A percentile compares a stretch with the other conserved stretches of the same genome.
Evolutionary conservation across 305 asterid species (phyloP).

Genomic region (Stenogyne calaminthoides): DNA sequence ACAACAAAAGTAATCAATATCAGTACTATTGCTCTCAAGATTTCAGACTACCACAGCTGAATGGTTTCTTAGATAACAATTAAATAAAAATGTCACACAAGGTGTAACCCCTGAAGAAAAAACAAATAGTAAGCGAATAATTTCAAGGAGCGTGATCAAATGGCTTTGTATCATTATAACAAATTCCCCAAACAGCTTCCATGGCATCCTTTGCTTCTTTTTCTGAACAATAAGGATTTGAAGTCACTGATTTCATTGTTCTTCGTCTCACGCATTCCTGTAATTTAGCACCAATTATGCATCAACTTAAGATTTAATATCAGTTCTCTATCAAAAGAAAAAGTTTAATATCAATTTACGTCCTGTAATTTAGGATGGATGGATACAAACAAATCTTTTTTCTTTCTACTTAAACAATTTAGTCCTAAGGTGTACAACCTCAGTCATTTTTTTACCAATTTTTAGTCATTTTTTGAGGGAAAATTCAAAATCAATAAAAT

Average conservation of each 20-base stretch:
- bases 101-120: not conserved
- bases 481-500: too few species aligned
- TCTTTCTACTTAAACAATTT: too few species aligned
- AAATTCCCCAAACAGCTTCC: conserved; percentile 88
- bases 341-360: too few species aligned
- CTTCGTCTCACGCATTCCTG: conserved; percentile 84
- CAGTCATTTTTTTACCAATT: too few species aligned
- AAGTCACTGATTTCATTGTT: conserved; percentile 58
- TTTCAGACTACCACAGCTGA: not conserved
- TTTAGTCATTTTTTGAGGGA: too few species aligned
- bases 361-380: too few species aligned
- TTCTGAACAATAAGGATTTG: conserved; percentile 66
- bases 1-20: too few species aligned
- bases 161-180: conserved; percentile 88
- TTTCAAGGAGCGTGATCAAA: conserved; percentile 85
- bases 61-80: not conserved
- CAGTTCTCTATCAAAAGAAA: too few species aligned
- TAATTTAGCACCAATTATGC: not conserved
- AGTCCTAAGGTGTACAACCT: too few species aligned
- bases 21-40: not conserved
- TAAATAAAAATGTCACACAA: not conserved
- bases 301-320: too few species aligned
- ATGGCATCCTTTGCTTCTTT: conserved; percentile 69
- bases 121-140: not conserved
- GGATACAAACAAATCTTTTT: too few species aligned